Evolutionary conservation across 352 stramenopile genomes (phyloP), one percentile per base, ranked within the genome.

Genomic region (Globisporangium carolinianum): DNA sequence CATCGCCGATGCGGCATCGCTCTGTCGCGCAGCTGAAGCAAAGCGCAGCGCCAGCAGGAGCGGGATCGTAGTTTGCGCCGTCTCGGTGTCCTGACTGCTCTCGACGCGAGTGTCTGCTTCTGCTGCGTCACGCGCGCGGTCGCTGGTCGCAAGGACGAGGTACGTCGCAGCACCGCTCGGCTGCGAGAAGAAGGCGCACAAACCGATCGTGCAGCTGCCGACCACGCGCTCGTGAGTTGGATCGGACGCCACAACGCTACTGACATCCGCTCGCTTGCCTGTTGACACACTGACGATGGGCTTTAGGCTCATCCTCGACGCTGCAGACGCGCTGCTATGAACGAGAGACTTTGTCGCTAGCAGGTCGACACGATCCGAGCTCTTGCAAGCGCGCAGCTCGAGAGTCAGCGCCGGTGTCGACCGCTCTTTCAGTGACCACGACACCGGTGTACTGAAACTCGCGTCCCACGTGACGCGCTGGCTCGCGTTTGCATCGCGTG

Each of bases 391-490:
- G 18, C 47, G 2, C 17, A 63, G 51, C 12, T 63, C 51, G 18
- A 63, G 0, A 2, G 39, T 36, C 11, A 63, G 37, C 17, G 36
- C 51, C 12, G 58, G 51, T 4, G 52, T 35, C 14, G 35, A 4
- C 0, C 58, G 58, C 11, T 63, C 43, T 14, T 63, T 63, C n/a
- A 24, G 42, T 3, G 51, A 55, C 58, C 58, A 63, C 9, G 37
- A 37, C 36, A 63, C 58, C 4, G 11, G 51, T 12, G 51, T 24
- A 14, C 10, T 32, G 11, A 58, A 63, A 4, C 1, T 47, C 9
- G 53, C 58, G 46, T 53, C 43, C 58, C 58, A 63, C 11, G 35
- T 36, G 17, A 55, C 18, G 14, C 35, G 43, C 14, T 55, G 51
- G 10, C 10, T 15, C 7, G 47, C 42, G 0, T 15, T 17, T 32